Evolutionary conservation across 208 protist genomes (phyloP), one percentile per base, ranked within the genome.

Genomic region (Crithidia thermophila): DNA sequence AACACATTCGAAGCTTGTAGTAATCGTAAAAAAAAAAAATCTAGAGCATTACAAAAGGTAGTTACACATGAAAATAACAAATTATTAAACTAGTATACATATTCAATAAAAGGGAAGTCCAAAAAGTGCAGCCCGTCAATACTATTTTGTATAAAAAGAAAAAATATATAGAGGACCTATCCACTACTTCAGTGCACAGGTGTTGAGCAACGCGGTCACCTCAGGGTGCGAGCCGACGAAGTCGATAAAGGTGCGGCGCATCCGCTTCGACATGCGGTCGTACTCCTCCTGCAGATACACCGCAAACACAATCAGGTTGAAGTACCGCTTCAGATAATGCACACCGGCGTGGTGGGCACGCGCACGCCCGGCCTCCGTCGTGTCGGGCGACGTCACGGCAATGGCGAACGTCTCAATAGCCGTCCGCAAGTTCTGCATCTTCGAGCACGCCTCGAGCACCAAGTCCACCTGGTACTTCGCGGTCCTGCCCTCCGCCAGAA

Each of bases 341-440:
- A 95, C 79, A 64, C 90, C 90, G 31, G 82, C 70, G 66, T 95
- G 85, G 66, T 95, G 90, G 11, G 90, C 87, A 11, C 84, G 90
- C 6, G 87, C 90, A 36, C 90, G 85, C 46, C 72, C 75, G 5
- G 68, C 28, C 77, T 95, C 90, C 3, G 86, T 85, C 20, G 74
- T 79, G 60, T 95, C 90, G 0, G 90, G 87, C 33, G 87, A 93
- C 55, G 70, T 53, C 50, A 81, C 68, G 39, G 82, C 62, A n/a
- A 89, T 67, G 11, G 75, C 90, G 63, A 93, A 91, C n/a, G 37
- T 39, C 52, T 95, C 90, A 61, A 94, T 95, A 11, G 90, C 87
- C 0, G 84, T 94, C 30, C 90, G 87, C 37, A 95, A 69, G 69
- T 95, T 95, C 74, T 95, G 90, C 87, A 95, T 94, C 50, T 78